Conservation (phyloP, 805 yeast genomes). For the Candida gorgasii region DNA sequence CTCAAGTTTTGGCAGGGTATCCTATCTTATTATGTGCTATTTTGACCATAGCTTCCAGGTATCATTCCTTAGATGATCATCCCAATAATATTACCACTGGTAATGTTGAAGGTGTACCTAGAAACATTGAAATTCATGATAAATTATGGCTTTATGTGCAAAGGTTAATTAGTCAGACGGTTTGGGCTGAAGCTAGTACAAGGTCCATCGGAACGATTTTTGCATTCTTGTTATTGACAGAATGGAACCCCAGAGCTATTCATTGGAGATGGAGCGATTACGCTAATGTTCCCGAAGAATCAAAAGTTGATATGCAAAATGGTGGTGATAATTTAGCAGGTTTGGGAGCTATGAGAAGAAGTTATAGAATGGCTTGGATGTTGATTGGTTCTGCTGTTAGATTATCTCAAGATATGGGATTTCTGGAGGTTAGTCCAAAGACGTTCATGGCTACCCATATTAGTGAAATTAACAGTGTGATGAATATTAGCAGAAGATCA, state of each 20-base stretch:
- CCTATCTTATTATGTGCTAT: constrained; percentile 82
- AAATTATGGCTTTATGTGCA: constrained; percentile 84
- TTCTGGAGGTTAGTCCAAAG: constrained; percentile 70
- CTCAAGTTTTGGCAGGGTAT: constrained; percentile 67
- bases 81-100: constrained; percentile 32
- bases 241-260: constrained; percentile 95
- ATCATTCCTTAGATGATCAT: constrained; percentile 57
- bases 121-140: constrained; percentile 70
- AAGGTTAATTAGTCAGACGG: constrained; percentile 75
- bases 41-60: constrained; percentile 76
- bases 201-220: constrained; percentile 83
- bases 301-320: background rate
- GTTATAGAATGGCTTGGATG: constrained; percentile 94
- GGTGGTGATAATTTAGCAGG: constrained; percentile 62
- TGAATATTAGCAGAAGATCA: constrained; percentile 76
- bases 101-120: constrained; percentile 30
- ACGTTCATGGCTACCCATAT: constrained; percentile 82
- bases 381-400: constrained; percentile 84
- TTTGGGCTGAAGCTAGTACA: constrained; percentile 93
- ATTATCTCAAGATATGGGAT: constrained; percentile 82
- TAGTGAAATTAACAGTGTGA: constrained; percentile 79
- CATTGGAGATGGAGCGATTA: constrained; percentile 88
- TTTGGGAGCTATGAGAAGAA: constrained; percentile 78
- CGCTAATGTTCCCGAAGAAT: constrained; percentile 61
- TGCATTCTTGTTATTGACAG: constrained; percentile 82